A percentile compares a stretch with the other conserved stretches of the same genome.
phyloP scores from a whole-genome alignment of 1,284 basidiomycete genomes.

The Moesziomyces globuligerus region DNA sequence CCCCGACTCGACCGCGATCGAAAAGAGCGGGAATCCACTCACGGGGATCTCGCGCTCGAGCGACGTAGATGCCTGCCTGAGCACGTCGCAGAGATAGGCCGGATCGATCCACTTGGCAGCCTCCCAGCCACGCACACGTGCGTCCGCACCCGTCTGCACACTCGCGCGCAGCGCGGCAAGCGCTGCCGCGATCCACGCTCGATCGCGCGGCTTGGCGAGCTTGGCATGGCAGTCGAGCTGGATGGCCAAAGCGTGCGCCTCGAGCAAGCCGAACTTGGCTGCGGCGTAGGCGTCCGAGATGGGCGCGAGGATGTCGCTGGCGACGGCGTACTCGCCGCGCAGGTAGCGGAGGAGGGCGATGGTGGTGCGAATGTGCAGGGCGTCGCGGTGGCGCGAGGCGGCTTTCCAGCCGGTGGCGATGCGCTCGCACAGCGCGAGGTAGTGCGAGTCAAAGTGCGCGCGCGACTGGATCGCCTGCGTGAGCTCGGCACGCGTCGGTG shows the following conservation, averaged over 20 bases:
- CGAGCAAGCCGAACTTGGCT: conserved; percentile 78
- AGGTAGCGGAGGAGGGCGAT: conserved; percentile 82
- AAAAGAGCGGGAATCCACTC: conserved; percentile 41
- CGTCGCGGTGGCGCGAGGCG: conserved; percentile 82
- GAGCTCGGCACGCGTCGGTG: conserved; percentile 72
- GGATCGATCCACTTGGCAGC: conserved; percentile 33
- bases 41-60: conserved; percentile 54
- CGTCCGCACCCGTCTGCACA: neutral
- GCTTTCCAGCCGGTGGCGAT: conserved; percentile 82
- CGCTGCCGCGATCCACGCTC: conserved; percentile 77
- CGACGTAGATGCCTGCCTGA: conserved; percentile 26
- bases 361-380: conserved; percentile 81
- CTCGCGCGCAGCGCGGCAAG: conserved; percentile 30
- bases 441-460: conserved; percentile 57
- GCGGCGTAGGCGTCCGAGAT: conserved; percentile 69
- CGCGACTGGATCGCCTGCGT: conserved; percentile 73
- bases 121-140: conserved; percentile 2
- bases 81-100: conserved; percentile 26
- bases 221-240: conserved; percentile 75
- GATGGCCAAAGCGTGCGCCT: conserved; percentile 78
- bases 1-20: conserved; percentile 15
- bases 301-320: conserved; percentile 20
- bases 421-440: conserved; percentile 74
- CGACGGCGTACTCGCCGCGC: conserved; percentile 20
- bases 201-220: conserved; percentile 73